A percentile compares a stretch with the other conserved stretches of the same genome.
These are phyloP conservation scores for Davidsoniella neocaledoniae DNA, from an alignment of 2,329 filamentous ascomycete genomes.

Conservation along the genomic window DNA sequence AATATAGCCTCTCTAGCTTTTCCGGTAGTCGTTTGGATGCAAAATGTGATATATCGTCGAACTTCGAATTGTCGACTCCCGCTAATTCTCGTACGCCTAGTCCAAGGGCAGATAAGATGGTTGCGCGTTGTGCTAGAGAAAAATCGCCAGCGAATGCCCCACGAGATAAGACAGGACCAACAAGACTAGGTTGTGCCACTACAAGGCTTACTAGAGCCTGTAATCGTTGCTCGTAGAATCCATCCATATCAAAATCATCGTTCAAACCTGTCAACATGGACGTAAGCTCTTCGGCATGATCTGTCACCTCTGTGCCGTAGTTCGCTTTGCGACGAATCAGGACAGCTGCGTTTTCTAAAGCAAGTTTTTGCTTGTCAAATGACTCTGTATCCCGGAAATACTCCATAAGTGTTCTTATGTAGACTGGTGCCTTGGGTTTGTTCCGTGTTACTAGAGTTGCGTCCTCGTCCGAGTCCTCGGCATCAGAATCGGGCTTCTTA, in stretches of 20 bases:
- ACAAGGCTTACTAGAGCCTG: conserved; percentile 72
- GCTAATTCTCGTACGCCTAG: conserved; percentile 71
- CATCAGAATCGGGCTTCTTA: conserved; percentile 71
- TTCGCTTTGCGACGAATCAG: conserved; percentile 78
- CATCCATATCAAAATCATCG: conserved; percentile 66
- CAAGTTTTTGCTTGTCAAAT: conserved; percentile 70
- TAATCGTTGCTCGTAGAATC: conserved; percentile 58
- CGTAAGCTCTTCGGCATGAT: conserved; percentile 69
- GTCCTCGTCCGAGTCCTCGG: conserved; percentile 85
- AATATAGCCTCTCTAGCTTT: conserved; percentile 58
- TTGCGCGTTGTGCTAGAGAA: conserved; percentile 67
- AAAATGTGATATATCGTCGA: conserved; percentile 40
- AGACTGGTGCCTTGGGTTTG: conserved; percentile 73
- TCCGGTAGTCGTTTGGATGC: conserved; percentile 66
- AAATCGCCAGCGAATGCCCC: conserved; percentile 88
- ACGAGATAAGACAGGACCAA: conserved; percentile 71
- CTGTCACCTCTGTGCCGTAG: conserved; percentile 74
- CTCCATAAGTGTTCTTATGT: conserved; percentile 67
- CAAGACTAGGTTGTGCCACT: conserved; percentile 54
- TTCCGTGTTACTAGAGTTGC: conserved; percentile 70
- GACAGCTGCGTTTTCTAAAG: conserved; percentile 55
- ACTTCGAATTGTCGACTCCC: conserved; percentile 47
- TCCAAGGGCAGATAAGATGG: conserved; percentile 67
- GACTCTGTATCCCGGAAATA: conserved; percentile 69
- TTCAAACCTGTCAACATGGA: conserved; percentile 61